These are phyloP conservation scores for Venturia carpophila DNA, from an alignment of 2,329 filamentous ascomycete species.

Conservation along the genomic window DNA sequence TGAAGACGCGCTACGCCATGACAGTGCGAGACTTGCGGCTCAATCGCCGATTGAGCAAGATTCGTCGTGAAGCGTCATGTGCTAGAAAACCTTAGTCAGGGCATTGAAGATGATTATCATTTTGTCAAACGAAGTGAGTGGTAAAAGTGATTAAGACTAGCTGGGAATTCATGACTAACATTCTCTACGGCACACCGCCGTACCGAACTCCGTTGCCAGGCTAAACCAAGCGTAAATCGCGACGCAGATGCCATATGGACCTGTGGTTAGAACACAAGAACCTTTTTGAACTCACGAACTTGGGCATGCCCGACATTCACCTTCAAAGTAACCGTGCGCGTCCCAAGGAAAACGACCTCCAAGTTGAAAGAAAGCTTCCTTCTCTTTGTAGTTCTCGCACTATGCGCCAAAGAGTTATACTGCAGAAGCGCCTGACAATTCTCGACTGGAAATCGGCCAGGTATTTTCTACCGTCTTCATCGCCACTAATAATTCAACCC, in stretches of 20 bases:
- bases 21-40: not conserved
- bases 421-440: not conserved
- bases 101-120: not conserved
- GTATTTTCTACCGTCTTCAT: no score
- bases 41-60: not conserved
- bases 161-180: slow-evolving; percentile 5
- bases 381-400: not conserved
- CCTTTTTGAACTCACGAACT: slow-evolving; percentile 6
- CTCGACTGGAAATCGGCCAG: not conserved
- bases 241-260: not conserved
- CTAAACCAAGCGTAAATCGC: not conserved
- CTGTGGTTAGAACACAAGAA: slow-evolving; percentile 6
- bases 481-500: not conserved
- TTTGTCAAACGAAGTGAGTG: not conserved
- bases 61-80: not conserved
- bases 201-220: not conserved
- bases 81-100: slow-evolving; percentile 3
- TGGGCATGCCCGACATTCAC: not conserved
- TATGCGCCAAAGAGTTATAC: not conserved
- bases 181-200: not conserved
- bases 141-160: not conserved
- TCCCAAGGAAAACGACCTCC: not conserved
- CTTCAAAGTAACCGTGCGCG: not conserved
- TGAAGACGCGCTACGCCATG: not conserved
- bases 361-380: not conserved